Conservation (phyloP, 106 monocot genomes). For the Dioscorea zingiberensis region DNA sequence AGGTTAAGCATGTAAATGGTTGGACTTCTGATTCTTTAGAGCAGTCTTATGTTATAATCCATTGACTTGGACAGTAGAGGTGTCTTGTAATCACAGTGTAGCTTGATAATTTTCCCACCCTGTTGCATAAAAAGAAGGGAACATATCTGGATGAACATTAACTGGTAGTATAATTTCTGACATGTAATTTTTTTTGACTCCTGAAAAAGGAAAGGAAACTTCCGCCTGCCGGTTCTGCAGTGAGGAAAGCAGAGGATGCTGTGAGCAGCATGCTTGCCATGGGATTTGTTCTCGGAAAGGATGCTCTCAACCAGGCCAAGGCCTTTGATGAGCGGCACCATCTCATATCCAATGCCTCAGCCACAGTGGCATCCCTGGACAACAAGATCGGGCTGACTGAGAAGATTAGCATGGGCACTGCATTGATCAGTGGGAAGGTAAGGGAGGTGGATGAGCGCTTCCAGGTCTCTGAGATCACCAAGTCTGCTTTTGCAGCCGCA, state of each 20-base stretch:
- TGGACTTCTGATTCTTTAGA: too few species aligned
- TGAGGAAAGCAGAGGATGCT: constrained; percentile 66
- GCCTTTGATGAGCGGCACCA: constrained; percentile 69
- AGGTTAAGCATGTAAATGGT: too few species aligned
- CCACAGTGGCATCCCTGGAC: constrained; percentile 65
- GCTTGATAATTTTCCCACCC: too few species aligned
- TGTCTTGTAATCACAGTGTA: too few species aligned
- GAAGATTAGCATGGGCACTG: constrained; percentile 62
- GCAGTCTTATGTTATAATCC: too few species aligned
- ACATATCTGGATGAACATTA: too few species aligned
- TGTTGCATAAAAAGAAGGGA: too few species aligned
- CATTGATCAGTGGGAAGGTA: constrained; percentile 55
- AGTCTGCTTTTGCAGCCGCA: constrained; percentile 54
- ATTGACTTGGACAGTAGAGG: too few species aligned
- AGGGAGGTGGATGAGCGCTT: constrained; percentile 64
- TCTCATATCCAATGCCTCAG: constrained; percentile 55
- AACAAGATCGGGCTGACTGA: constrained; percentile 56
- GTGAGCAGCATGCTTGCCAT: constrained; percentile 82
- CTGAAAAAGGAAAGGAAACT: neutral
- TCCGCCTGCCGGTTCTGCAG: constrained; percentile 24
- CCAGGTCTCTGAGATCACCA: constrained; percentile 76
- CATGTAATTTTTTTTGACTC: neutral
- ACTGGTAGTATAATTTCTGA: too few species aligned
- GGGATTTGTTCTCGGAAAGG: constrained; percentile 85
- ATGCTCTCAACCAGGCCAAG: constrained; percentile 56